Conservation (phyloP, 148 eudicot species). For the Vaccinium myrtillus region DNA sequence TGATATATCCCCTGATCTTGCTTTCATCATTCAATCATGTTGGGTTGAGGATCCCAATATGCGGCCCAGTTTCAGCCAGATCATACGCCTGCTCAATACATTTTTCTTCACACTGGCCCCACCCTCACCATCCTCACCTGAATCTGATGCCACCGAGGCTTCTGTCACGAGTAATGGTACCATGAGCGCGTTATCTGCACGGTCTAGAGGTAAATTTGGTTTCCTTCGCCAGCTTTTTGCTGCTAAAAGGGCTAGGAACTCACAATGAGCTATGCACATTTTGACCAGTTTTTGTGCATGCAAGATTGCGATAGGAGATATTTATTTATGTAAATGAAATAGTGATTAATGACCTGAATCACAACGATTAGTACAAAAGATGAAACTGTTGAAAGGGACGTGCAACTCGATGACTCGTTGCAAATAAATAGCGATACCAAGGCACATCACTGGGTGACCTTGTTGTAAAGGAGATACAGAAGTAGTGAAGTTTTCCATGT, state of each 20-base stretch:
- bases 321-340: not conserved
- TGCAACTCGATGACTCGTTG: slow-evolving; percentile 16
- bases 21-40: slow-evolving; percentile 76
- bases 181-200: slow-evolving; percentile 59
- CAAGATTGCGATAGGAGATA: not conserved
- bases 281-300: slow-evolving; percentile 15
- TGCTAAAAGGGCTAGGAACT: slow-evolving; percentile 62
- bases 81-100: slow-evolving; percentile 69
- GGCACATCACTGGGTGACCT: slow-evolving; percentile 24
- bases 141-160: slow-evolving; percentile 31
- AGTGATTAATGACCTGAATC: slow-evolving; percentile 22
- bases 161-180: slow-evolving; percentile 56
- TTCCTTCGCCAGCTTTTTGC: slow-evolving; percentile 84
- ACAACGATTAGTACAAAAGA: slow-evolving; percentile 5
- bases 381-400: slow-evolving; percentile 4
- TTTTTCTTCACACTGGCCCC: slow-evolving; percentile 54
- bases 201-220: slow-evolving; percentile 65
- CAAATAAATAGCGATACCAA: slow-evolving; percentile 31
- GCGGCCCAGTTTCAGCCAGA: slow-evolving; percentile 85
- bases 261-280: slow-evolving; percentile 37
- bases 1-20: slow-evolving; percentile 66
- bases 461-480: slow-evolving; percentile 28
- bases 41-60: slow-evolving; percentile 89
- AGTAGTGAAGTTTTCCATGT: not conserved
- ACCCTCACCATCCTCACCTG: slow-evolving; percentile 37